Base-by-base conservation (phyloP, 192 early-diverging fungal species). In the Coemansia sp. region DNA sequence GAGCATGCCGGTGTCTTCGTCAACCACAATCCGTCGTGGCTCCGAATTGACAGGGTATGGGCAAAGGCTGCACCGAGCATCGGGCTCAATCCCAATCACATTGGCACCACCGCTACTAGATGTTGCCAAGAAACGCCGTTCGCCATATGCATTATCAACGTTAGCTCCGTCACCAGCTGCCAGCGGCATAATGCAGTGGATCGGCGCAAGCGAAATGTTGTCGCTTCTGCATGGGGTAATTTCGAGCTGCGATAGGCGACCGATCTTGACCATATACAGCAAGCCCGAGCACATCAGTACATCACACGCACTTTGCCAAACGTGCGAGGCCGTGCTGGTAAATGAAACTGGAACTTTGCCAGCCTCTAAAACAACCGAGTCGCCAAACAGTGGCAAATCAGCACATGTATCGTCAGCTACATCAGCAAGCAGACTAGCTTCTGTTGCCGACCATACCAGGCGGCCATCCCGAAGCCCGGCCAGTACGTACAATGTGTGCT, bases 401-500 rank as follows among this genome's bases (percentile, higher is more conserved):
- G 6, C 7, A 4, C 5, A 5, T 25, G 35, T 5, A 6, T 2
- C 9, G 23, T 40, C 22, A 10, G 14, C 53, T 22, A 8, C 16
- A 14, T 2, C 23, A 5, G 28, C 19, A 10, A 44, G 44, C 3
- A n/a, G 14, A 7, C 21, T 6, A 0, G 21, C 8, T 11, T 25
- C 6, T 1, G 31, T n/a, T 25, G 43, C n/a, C 16, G 44, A 32
- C 35, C 52, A 52, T 6, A 44, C 45, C 32, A 55, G 22, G 28
- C 42, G 58, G 2, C 73, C 73, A 32, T 69, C 55, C 2, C 73
- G 73, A 28, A 76, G 44, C 8, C 73, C 73, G 12, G 43, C 63
- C n/a, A 76, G 55, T 12, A 76, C 23, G 49, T 58, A 52, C 35
- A 29, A 56, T 10, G 22, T 27, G 44, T 2, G 28, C 1, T 18